Evolutionary conservation across 805 yeast genomes (phyloP).

Genomic region (Pichia sporocuriosa): DNA sequence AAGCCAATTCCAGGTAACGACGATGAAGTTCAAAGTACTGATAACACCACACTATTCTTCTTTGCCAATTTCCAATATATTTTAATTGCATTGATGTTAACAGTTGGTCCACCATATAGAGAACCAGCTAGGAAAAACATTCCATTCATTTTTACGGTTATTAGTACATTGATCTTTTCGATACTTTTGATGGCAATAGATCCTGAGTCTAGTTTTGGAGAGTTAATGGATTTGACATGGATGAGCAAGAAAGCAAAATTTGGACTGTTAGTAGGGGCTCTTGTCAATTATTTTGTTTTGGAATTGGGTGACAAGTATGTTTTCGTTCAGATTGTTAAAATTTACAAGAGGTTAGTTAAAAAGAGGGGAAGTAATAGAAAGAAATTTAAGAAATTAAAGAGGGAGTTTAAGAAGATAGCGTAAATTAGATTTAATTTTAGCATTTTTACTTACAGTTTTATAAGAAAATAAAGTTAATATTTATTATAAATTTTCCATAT

Average conservation of each 20-base stretch:
- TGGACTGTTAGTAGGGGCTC: conserved; percentile 40
- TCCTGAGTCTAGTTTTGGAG: conserved; percentile 50
- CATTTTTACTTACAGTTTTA: not conserved
- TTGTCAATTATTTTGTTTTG: conserved; percentile 44
- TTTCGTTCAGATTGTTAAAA: conserved; percentile 35
- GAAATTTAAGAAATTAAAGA: conserved; percentile 34
- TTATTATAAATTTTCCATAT: no score
- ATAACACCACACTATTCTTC: conserved; percentile 79
- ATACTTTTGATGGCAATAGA: conserved; percentile 46
- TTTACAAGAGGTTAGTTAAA: conserved; percentile 33
- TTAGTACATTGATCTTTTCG: conserved; percentile 44
- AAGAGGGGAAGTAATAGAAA: conserved; percentile 25
- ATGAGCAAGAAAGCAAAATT: conserved; percentile 45
- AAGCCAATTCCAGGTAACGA: conserved; percentile 76
- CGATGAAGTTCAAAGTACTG: conserved; percentile 78
- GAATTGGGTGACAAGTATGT: conserved; percentile 38
- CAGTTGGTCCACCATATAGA: conserved; percentile 91
- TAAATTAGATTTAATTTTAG: not conserved
- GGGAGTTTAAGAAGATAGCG: conserved; percentile 19
- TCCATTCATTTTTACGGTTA: conserved; percentile 65
- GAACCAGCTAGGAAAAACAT: conserved; percentile 58
- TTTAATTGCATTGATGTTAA: conserved; percentile 71
- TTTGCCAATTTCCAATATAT: conserved; percentile 87
- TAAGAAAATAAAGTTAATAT: no score
- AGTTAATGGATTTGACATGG: conserved; percentile 68